Conservation (phyloP, 2,329 filamentous ascomycete species). For the Botryotinia globosa region DNA sequence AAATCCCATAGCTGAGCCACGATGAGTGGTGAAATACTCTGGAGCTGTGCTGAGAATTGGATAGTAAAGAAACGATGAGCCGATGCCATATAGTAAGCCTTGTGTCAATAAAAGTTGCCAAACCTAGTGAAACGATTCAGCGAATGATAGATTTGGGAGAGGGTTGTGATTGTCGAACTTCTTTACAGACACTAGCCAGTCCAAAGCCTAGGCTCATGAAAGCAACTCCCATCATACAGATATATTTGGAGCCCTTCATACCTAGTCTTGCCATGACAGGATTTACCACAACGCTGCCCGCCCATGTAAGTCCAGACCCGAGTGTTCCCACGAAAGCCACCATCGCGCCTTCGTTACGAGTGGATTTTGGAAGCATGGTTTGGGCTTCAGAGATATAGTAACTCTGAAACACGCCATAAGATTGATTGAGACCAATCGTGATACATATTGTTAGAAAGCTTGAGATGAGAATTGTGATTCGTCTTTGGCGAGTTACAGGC, state of each 20-base stretch:
- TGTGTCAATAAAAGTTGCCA: constrained; percentile 47
- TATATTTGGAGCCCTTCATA: constrained; percentile 38
- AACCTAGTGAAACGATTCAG: constrained; percentile 33
- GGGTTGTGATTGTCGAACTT: constrained; percentile 25
- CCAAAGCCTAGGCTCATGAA: constrained; percentile 45
- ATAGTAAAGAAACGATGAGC: constrained; percentile 43
- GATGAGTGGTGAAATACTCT: constrained; percentile 49
- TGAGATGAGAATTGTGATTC: constrained; percentile 44
- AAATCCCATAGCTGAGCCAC: constrained; percentile 47
- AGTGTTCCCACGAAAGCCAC: constrained; percentile 50
- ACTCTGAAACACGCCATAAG: constrained; percentile 49
- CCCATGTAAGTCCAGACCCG: constrained; percentile 49
- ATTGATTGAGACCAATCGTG: constrained; percentile 50
- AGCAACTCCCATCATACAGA: constrained; percentile 44
- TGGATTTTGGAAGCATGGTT: constrained; percentile 41
- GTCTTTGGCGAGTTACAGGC: constrained; percentile 38
- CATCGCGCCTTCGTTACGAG: constrained; percentile 42
- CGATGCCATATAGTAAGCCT: constrained; percentile 47
- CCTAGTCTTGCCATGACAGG: constrained; percentile 46
- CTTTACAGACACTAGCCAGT: constrained; percentile 41
- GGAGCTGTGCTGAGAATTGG: constrained; percentile 47
- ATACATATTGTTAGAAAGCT: constrained; percentile 47
- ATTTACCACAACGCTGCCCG: constrained; percentile 49
- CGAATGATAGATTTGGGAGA: background rate
- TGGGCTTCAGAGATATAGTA: constrained; percentile 46